Evolutionary conservation across 495 filamentous ascomycete genomes (phyloP).

Genomic region (Aspergillus diversus): DNA sequence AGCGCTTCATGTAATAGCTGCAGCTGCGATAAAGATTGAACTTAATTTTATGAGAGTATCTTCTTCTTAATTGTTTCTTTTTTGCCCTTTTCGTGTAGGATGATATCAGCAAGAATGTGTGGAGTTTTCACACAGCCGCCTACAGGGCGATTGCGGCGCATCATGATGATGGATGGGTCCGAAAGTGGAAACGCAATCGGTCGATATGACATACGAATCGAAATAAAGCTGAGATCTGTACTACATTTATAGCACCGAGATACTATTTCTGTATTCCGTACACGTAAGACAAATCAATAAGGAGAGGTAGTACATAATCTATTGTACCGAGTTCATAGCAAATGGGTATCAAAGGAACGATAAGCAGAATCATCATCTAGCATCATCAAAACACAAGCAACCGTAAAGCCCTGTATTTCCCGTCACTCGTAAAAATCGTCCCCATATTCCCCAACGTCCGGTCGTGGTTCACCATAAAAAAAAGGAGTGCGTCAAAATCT

Average conservation of each 20-base stretch:
- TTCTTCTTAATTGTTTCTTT: too few relatives aligned
- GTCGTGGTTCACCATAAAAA: conserved; percentile 8
- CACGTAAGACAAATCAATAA: conserved; percentile 3
- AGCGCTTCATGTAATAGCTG: not conserved
- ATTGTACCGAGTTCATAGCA: conserved; percentile 13
- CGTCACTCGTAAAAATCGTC: conserved; percentile 5
- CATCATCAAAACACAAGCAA: conserved; percentile 7
- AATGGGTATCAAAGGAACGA: conserved; percentile 20
- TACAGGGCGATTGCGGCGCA: too few relatives aligned
- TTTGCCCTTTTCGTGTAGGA: not conserved
- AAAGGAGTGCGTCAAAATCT: not conserved
- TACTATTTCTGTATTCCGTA: not conserved
- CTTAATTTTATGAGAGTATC: not conserved
- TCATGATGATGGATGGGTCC: too few relatives aligned
- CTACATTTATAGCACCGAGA: too few relatives aligned
- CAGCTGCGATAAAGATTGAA: not conserved
- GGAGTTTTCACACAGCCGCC: too few relatives aligned
- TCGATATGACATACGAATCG: too few relatives aligned
- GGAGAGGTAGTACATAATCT: conserved; percentile 14
- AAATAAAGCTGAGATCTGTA: too few relatives aligned
- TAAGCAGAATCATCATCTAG: conserved; percentile 18
- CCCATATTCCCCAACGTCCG: conserved; percentile 12
- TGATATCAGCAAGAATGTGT: not conserved
- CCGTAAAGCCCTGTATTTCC: not conserved
- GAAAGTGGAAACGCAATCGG: too few relatives aligned